A percentile compares a stretch with the other conserved stretches of the same genome.
Evolutionary conservation across 306 rosid species (phyloP).

Genomic region (Cucurbita argyrosperma): DNA sequence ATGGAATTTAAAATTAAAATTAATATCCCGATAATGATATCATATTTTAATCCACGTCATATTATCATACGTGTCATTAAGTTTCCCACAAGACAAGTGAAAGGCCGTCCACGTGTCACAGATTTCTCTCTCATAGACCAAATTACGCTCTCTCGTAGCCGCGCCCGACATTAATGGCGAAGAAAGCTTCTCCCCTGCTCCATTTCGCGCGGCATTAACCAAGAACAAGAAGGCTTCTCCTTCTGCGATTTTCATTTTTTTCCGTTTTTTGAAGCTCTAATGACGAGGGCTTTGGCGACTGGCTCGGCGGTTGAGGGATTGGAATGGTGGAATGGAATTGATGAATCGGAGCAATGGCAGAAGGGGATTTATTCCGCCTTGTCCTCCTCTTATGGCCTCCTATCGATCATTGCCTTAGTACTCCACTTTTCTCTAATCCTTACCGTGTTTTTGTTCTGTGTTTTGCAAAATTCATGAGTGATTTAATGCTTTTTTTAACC

Average conservation of each 20-base stretch:
- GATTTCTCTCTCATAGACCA: neutral
- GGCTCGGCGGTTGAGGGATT: constrained; percentile 15
- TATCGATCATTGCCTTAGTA: constrained; percentile 50
- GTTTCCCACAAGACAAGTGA: neutral
- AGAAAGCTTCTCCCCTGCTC: neutral
- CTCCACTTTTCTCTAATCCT: neutral
- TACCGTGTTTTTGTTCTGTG: neutral
- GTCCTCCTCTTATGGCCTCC: constrained; percentile 30
- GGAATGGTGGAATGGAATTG: constrained; percentile 23
- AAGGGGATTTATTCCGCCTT: constrained; percentile 24
- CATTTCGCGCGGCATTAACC: neutral
- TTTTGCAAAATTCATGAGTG: neutral
- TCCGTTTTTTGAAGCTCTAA: neutral
- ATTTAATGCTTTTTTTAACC: neutral
- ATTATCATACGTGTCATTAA: neutral
- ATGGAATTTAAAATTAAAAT: too few relatives aligned
- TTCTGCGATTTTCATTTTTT: neutral
- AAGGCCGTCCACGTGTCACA: neutral
- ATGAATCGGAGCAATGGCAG: constrained; percentile 21
- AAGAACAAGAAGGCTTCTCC: neutral
- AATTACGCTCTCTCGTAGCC: neutral
- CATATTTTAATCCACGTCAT: neutral
- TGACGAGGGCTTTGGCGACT: neutral
- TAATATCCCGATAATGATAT: too few relatives aligned
- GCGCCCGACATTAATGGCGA: neutral